Evolutionary conservation across 352 stramenopile species (phyloP).

Genomic region (Blastocystis sp.): DNA sequence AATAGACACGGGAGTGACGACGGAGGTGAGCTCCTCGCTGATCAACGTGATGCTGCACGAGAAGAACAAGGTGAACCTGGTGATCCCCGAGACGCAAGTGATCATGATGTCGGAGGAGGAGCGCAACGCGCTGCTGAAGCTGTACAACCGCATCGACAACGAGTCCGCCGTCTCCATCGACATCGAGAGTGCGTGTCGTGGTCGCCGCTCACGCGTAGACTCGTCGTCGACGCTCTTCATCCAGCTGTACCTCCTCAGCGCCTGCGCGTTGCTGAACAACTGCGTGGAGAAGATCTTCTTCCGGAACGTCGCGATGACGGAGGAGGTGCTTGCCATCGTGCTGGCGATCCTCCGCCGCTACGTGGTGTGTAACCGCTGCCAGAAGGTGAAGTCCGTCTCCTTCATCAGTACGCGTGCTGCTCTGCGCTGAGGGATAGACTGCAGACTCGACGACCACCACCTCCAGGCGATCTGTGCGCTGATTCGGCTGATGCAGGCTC

Average conservation of each 20-base stretch:
- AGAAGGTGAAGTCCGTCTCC: not conserved
- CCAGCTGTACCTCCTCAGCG: conserved; percentile 31
- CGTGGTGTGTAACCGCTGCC: conserved; percentile 41
- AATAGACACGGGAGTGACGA: conserved; percentile 5
- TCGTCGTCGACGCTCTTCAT: not conserved
- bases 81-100: conserved; percentile 45
- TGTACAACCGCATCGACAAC: conserved; percentile 42
- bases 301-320: not conserved
- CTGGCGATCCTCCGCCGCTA: conserved; percentile 22
- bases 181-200: not conserved
- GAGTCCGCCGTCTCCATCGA: not conserved
- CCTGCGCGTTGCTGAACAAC: not conserved
- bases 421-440: not conserved
- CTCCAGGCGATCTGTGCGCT: not conserved
- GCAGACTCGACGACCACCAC: conserved; percentile 14
- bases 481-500: not conserved
- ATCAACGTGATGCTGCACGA: conserved; percentile 49
- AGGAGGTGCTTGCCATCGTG: not conserved
- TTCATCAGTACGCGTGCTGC: not conserved
- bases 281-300: conserved; percentile 6
- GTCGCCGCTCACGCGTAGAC: not conserved
- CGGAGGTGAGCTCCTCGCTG: conserved; percentile 45
- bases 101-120: conserved; percentile 14
- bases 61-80: conserved; percentile 45
- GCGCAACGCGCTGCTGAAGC: not conserved